These are phyloP conservation scores for Starmerella asiatica DNA, from an alignment of 805 yeast genomes.

Conservation along the genomic window DNA sequence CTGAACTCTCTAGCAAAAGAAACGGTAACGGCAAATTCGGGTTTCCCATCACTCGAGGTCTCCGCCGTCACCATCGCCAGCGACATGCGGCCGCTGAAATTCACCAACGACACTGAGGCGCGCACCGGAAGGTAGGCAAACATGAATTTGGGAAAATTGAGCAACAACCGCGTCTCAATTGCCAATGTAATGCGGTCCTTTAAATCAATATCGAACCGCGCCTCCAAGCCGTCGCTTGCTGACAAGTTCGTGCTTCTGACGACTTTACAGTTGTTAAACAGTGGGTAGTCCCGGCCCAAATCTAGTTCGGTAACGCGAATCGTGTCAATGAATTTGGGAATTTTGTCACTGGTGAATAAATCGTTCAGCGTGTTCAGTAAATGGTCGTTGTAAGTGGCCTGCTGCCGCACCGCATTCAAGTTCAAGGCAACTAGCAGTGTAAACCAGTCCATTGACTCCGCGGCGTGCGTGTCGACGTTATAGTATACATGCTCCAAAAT, in stretches of 20 bases:
- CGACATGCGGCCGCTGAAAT: slow-evolving; percentile 81
- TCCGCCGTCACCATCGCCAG: slow-evolving; percentile 36
- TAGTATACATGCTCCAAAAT: slow-evolving; percentile 86
- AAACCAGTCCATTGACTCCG: slow-evolving; percentile 95
- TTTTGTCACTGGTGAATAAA: slow-evolving; percentile 43
- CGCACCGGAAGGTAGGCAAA: slow-evolving; percentile 81
- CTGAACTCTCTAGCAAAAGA: slow-evolving; percentile 86
- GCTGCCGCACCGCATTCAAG: slow-evolving; percentile 73
- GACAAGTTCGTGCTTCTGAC: slow-evolving; percentile 14
- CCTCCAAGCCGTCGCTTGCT: slow-evolving; percentile 38
- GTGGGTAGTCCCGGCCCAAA: slow-evolving; percentile 90
- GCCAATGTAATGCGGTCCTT: slow-evolving; percentile 74
- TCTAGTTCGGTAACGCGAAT: slow-evolving; percentile 75
- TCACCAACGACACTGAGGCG: slow-evolving; percentile 70
- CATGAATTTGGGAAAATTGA: slow-evolving; percentile 67
- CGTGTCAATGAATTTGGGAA: slow-evolving; percentile 71
- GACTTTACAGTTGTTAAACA: slow-evolving; percentile 87
- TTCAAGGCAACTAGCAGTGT: slow-evolving; percentile 88
- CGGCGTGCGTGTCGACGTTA: slow-evolving; percentile 70
- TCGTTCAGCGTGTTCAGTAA: slow-evolving; percentile 66
- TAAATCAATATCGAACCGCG: slow-evolving; percentile 75
- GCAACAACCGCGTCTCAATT: slow-evolving; percentile 56
- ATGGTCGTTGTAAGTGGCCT: slow-evolving; percentile 73
- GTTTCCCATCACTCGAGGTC: not conserved
- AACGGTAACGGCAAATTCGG: slow-evolving; percentile 58